Percentiles rank a stretch among this genome's conserved stretches.
These are phyloP conservation scores for Fusarium pseudograminearum DNA, from an alignment of 2,329 filamentous ascomycete species.

Conservation along the genomic window DNA sequence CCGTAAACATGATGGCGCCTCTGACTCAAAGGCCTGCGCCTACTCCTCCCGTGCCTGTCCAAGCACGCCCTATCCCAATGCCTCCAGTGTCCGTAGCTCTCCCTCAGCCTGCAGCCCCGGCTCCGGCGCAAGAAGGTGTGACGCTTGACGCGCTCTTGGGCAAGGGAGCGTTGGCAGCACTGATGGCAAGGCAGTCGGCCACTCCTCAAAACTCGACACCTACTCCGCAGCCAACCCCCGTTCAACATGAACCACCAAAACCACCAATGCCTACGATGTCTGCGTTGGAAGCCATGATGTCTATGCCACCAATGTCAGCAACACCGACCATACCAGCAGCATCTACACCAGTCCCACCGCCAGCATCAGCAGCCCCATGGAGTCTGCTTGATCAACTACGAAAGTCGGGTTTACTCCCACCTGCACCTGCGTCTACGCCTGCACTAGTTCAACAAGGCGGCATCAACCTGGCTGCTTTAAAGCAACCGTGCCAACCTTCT, in stretches of 20 bases:
- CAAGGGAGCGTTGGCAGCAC: conserved; percentile 68
- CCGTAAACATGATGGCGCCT: conserved; percentile 69
- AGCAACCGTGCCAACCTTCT: conserved; percentile 79
- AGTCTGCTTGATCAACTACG: conserved; percentile 76
- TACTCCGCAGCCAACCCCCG: conserved; percentile 52
- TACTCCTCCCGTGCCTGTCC: conserved; percentile 50
- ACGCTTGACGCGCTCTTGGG: conserved; percentile 71
- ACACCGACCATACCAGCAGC: conserved; percentile 10
- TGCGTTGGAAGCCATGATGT: conserved; percentile 48
- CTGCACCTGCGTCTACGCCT: conserved; percentile 56
- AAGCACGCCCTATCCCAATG: conserved; percentile 51
- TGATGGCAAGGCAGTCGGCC: conserved; percentile 66
- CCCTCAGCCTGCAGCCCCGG: conserved; percentile 49
- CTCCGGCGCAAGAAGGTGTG: conserved; percentile 53
- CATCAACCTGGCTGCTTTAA: conserved; percentile 76
- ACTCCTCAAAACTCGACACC: conserved; percentile 63
- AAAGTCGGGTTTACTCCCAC: conserved; percentile 72
- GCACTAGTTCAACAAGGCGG: conserved; percentile 62
- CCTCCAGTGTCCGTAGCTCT: conserved; percentile 53
- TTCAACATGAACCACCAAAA: conserved; percentile 23
- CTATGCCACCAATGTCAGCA: conserved; percentile 55
- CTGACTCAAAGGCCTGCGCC: conserved; percentile 58
- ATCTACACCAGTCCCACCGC: conserved; percentile 45
- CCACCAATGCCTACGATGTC: conserved; percentile 19
- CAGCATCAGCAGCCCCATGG: conserved; percentile 61